Evolutionary conservation across 1,284 basidiomycete genomes (phyloP), one percentile per base, ranked within the genome.

Genomic region (Leccinum brunneo-olivaceum): DNA sequence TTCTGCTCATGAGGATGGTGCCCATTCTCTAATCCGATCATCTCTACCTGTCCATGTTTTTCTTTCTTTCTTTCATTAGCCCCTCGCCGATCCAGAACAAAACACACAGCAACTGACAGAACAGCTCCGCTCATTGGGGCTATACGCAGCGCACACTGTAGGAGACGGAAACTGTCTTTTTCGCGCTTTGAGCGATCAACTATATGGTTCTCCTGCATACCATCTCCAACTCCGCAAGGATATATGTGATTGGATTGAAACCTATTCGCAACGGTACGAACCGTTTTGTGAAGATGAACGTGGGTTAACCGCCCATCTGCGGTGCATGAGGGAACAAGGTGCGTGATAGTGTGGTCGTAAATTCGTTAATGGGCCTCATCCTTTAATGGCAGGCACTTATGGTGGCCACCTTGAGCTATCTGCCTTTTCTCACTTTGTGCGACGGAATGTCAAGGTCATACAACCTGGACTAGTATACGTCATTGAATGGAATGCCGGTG

Each of bases 151-250:
- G 12, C 71, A 78, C 50, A 88, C 84, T 27, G 63, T 88, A 34
- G 89, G 88, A 37, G 89, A 92, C 63, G 89, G 90, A 39, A 92
- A 92, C 65, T 92, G 89, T 66, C 76, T 92, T 44, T 92, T 91
- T 63, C 81, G 88, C 39, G 83, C 85, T 1, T 70, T 90, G 43
- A 81, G 81, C 39, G 84, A 88, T 64, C 86, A 95, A 64, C 71
- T 91, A 21, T 82, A 86, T 56, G 92, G 92, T 45, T 74, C 81
- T 2, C 79, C 84, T 9, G 73, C 77, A 21, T 70, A 76, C 46
- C 90, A 95, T 55, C 65, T 72, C 24, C 72, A 77, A 45, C 72
- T 95, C 18, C 74, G 91, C 12, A 67, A 76, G 48, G 79, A 86
- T 40, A 77, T 91, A 36, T 94, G 90, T 63, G 80, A 88, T 55